Conservation (phyloP, 441 rosid genomes). For the Bruguiera hainesii region DNA sequence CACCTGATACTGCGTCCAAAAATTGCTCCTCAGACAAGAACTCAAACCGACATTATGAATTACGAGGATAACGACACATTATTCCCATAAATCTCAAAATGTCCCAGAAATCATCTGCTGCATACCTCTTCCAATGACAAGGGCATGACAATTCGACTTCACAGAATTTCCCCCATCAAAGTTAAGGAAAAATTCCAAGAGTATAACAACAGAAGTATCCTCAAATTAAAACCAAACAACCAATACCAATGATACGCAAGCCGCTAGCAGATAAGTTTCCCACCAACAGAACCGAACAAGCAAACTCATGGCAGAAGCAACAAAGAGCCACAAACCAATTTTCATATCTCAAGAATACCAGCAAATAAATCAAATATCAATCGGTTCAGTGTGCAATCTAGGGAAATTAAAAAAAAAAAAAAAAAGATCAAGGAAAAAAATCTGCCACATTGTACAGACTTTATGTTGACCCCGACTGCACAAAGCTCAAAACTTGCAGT, state of each 20-base stretch:
- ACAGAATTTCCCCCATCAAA: slow-evolving; percentile 14
- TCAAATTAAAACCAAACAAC: background rate
- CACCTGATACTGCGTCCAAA: slow-evolving; percentile 52
- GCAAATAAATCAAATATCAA: too few species aligned
- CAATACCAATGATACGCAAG: background rate
- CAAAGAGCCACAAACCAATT: too few species aligned
- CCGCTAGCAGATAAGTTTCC: too few species aligned
- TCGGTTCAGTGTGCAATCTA: too few species aligned
- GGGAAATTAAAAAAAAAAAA: too few species aligned
- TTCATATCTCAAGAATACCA: too few species aligned
- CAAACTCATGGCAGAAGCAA: too few species aligned
- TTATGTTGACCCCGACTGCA: too few species aligned
- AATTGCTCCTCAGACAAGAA: background rate
- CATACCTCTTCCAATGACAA: slow-evolving; percentile 63
- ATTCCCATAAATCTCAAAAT: background rate
- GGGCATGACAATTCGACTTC: slow-evolving; percentile 77
- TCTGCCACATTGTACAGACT: too few species aligned
- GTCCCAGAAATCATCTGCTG: background rate
- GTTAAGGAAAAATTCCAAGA: slow-evolving; percentile 30
- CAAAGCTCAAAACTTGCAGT: too few species aligned
- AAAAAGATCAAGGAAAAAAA: too few species aligned
- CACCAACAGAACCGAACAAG: too few species aligned
- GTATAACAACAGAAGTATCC: background rate
- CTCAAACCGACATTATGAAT: background rate
- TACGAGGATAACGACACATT: background rate